Evolutionary conservation across 495 filamentous ascomycete species (phyloP).

Genomic region (Talaromyces nanjingensis): DNA sequence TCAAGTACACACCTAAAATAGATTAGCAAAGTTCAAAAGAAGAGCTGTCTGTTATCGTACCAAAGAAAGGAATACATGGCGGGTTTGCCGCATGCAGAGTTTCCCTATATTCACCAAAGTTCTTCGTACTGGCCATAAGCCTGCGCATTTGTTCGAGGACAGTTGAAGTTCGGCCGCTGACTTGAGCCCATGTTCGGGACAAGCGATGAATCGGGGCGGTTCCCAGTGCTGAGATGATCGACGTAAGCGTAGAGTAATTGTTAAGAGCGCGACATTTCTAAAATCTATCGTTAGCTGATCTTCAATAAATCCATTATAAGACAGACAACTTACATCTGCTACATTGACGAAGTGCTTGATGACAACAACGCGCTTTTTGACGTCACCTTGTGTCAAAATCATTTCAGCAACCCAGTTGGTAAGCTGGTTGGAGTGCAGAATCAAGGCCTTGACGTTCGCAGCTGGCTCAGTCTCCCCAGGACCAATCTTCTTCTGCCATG

Average conservation of each 20-base stretch:
- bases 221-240: conserved; percentile 91
- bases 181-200: conserved; percentile 88
- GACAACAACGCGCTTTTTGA: conserved; percentile 91
- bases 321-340: conserved; percentile 65
- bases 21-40: conserved; percentile 9
- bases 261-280: conserved; percentile 92
- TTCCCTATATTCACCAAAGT: conserved; percentile 95
- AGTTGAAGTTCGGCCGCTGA: conserved; percentile 72
- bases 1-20: conserved; percentile 81
- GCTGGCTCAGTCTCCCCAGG: conserved; percentile 83
- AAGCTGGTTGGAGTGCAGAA: conserved; percentile 95
- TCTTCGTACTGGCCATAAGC: conserved; percentile 96
- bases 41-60: conserved; percentile 41
- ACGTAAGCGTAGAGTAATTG: conserved; percentile 97
- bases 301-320: background rate
- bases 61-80: conserved; percentile 97
- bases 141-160: conserved; percentile 85
- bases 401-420: conserved; percentile 99
- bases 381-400: conserved; percentile 89
- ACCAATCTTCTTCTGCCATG: conserved; percentile 89
- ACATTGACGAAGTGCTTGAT: conserved; percentile 98
- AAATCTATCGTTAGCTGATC: conserved; percentile 9
- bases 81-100: conserved; percentile 86
- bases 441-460: conserved; percentile 89
- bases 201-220: conserved; percentile 93